phyloP scores from a whole-genome alignment of 495 filamentous ascomycete genomes.

The Podospora tetraspora region DNA sequence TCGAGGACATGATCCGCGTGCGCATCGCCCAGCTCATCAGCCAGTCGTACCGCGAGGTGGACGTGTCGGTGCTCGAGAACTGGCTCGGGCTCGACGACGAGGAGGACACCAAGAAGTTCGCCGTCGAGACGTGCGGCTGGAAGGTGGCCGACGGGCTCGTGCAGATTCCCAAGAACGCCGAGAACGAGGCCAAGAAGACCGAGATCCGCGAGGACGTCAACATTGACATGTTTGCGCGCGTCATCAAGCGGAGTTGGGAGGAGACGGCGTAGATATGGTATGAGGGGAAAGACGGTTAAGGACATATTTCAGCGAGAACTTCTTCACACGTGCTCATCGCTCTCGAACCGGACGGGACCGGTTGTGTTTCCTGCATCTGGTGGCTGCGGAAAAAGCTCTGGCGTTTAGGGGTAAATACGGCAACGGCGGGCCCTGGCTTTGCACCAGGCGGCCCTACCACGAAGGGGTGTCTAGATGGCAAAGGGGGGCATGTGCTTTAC shows the following conservation, averaged over 20 bases:
- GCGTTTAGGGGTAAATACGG: constrained; percentile 28
- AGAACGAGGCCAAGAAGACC: constrained; percentile 96
- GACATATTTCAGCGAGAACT: not conserved
- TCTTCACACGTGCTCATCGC: constrained; percentile 8
- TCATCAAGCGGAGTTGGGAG: constrained; percentile 85
- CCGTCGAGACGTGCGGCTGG: constrained; percentile 83
- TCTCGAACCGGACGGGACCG: constrained; percentile 1
- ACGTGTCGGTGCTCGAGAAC: constrained; percentile 67
- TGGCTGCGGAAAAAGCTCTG: constrained; percentile 27
- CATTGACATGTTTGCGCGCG: constrained; percentile 79
- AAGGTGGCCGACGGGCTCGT: constrained; percentile 54
- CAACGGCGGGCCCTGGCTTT: constrained; percentile 15
- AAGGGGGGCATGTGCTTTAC: constrained; percentile 18
- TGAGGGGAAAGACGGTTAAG: not conserved
- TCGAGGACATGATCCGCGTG: constrained; percentile 92
- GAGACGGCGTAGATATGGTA: constrained; percentile 59
- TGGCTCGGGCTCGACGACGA: constrained; percentile 80
- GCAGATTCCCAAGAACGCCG: constrained; percentile 83
- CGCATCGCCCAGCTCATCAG: constrained; percentile 85
- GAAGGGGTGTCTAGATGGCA: constrained; percentile 14
- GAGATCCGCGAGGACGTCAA: constrained; percentile 94
- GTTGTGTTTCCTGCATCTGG: constrained; percentile 26
- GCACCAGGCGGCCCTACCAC: constrained; percentile 17
- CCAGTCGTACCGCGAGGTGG: constrained; percentile 82
- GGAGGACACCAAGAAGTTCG: constrained; percentile 70